Percentiles rank a stretch among this genome's conserved stretches.
Conservation (phyloP, 75 land plant species). For the Pseudotsuga menziesii region DNA sequence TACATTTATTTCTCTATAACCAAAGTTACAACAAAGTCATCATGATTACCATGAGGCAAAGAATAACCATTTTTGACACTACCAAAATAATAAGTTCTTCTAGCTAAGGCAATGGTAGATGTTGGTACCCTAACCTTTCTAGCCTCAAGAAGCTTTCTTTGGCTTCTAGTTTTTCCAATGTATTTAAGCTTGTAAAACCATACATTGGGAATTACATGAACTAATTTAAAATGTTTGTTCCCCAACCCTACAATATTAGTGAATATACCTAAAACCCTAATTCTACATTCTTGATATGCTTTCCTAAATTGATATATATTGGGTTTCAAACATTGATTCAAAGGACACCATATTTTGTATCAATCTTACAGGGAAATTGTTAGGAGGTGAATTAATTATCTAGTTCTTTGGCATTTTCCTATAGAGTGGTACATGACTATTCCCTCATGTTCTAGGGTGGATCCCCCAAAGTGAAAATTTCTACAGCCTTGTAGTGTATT, state of each 20-base stretch:
- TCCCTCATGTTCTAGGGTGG: no score
- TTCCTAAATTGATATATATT: no score
- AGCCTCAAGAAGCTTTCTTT: background rate
- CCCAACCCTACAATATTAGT: background rate
- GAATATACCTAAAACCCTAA: no score
- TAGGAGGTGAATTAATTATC: no score
- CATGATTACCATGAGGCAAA: background rate
- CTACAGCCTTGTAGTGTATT: no score
- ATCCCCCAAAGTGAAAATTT: no score
- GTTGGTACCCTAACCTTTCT: background rate
- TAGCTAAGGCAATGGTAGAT: background rate
- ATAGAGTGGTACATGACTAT: no score
- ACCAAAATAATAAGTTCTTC: background rate
- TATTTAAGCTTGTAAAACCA: slow-evolving; percentile 10
- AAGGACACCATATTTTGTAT: no score
- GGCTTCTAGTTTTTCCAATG: background rate
- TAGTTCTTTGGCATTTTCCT: no score
- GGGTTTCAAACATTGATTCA: no score
- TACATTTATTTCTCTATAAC: background rate
- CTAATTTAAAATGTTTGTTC: background rate
- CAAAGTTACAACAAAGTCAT: background rate
- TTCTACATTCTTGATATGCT: no score
- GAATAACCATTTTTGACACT: background rate
- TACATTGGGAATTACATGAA: slow-evolving; percentile 2
- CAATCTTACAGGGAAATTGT: no score